Conservation (phyloP, 108 stramenopile species). For the Cyclostephanos tholiformis region DNA sequence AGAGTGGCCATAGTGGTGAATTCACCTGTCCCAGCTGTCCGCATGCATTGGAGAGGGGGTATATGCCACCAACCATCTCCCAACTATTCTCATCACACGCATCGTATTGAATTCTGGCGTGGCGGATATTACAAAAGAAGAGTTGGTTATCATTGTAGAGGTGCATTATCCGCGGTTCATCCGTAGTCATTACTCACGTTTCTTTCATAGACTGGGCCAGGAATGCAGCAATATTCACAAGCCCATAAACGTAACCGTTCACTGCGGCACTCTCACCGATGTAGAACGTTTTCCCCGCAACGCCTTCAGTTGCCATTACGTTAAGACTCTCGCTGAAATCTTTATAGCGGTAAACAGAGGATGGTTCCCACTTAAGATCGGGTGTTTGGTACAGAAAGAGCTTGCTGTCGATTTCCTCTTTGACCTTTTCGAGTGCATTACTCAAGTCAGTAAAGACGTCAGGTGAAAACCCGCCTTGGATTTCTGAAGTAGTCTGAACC, state of each 20-base stretch:
- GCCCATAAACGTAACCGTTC: slow-evolving; percentile 18
- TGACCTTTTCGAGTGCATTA: neutral
- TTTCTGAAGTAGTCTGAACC: too few species aligned
- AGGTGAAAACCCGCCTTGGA: too few species aligned
- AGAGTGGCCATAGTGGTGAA: too few species aligned
- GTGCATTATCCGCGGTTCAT: slow-evolving; percentile 6
- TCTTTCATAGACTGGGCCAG: slow-evolving; percentile 44
- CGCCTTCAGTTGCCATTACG: slow-evolving; percentile 27
- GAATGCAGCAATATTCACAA: slow-evolving; percentile 19
- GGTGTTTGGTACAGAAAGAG: slow-evolving; percentile 41
- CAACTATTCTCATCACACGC: slow-evolving; percentile 43
- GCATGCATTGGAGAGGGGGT: slow-evolving; percentile 19
- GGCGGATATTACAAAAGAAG: neutral
- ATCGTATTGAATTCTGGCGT: slow-evolving; percentile 23
- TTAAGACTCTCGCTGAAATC: slow-evolving; percentile 21
- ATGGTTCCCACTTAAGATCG: slow-evolving; percentile 12
- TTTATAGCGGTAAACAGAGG: slow-evolving; percentile 26
- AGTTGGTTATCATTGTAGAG: neutral
- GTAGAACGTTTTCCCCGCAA: slow-evolving; percentile 36
- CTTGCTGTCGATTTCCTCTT: slow-evolving; percentile 28
- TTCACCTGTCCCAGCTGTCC: slow-evolving; percentile 10
- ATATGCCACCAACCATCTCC: slow-evolving; percentile 9
- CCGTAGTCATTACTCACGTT: slow-evolving; percentile 46
- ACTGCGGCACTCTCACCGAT: slow-evolving; percentile 23
- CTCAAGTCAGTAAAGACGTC: too few species aligned